Percentiles rank a stretch among this genome's conserved stretches.
These are phyloP conservation scores for Mortierella sp. DNA, from an alignment of 371 early-diverging fungal genomes.

Conservation along the genomic window DNA sequence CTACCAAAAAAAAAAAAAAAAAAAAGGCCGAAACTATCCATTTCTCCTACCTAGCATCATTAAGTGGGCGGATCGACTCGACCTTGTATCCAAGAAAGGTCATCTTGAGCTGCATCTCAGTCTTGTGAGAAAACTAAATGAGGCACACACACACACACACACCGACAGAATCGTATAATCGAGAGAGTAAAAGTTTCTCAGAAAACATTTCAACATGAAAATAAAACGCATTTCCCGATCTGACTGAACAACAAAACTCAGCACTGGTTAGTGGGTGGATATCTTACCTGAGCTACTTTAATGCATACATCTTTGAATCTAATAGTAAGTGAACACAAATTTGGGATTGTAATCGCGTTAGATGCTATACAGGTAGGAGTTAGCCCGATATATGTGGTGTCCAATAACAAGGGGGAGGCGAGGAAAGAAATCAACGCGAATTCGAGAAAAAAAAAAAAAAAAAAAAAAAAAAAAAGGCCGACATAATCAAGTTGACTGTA, in stretches of 20 bases:
- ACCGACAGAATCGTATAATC: too few species aligned
- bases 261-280: not conserved
- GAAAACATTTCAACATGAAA: too few species aligned
- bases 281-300: not conserved
- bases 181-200: too few species aligned
- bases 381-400: too few species aligned
- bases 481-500: constrained; percentile 14
- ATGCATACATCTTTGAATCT: not conserved
- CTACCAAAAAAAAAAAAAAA: too few species aligned
- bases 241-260: not conserved
- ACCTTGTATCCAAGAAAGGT: constrained; percentile 81
- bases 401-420: too few species aligned
- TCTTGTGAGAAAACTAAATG: constrained; percentile 63
- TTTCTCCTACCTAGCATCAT: constrained; percentile 72
- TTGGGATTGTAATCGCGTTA: too few species aligned
- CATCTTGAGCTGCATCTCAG: constrained; percentile 88
- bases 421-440: not conserved
- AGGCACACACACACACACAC: too few species aligned
- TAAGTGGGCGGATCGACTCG: constrained; percentile 84
- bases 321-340: too few species aligned
- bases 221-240: too few species aligned
- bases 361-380: too few species aligned
- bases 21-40: too few species aligned
- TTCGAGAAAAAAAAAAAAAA: not conserved
- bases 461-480: not conserved